Evolutionary conservation across 1,284 basidiomycete species (phyloP).

Genomic region (Ganoderma leucocontextum): DNA sequence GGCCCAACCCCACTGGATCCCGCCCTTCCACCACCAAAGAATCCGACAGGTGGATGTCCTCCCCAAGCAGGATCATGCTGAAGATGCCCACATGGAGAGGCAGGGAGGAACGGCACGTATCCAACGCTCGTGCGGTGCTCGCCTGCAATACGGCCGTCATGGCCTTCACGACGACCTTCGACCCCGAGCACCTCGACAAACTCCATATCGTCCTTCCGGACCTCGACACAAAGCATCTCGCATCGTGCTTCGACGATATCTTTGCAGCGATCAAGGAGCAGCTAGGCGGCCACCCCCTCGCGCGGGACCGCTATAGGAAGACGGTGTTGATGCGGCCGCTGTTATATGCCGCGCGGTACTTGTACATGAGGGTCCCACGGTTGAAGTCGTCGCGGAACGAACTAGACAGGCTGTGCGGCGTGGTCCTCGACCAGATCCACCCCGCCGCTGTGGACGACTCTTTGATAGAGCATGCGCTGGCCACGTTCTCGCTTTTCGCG

Average conservation of each 20-base stretch:
- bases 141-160: conserved; percentile 4
- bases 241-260: not conserved
- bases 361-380: not conserved
- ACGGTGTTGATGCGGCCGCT: not conserved
- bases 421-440: not conserved
- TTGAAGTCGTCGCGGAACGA: not conserved
- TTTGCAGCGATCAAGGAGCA: not conserved
- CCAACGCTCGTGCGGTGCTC: not conserved
- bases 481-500: not conserved
- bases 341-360: not conserved
- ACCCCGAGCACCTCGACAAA: not conserved
- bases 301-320: not conserved
- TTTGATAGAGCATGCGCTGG: not conserved
- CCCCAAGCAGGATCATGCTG: not conserved
- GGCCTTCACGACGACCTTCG: conserved; percentile 13
- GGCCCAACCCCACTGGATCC: not conserved
- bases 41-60: not conserved
- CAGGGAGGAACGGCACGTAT: not conserved
- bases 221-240: not conserved
- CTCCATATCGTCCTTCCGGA: not conserved
- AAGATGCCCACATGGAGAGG: conserved; percentile 12
- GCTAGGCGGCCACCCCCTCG: not conserved
- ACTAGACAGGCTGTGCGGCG: not conserved
- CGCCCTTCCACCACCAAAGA: not conserved
- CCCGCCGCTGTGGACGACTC: not conserved